A percentile compares a stretch with the other conserved stretches of the same genome.
These are phyloP conservation scores for Carex arenaria DNA, from an alignment of 202 grass and related monocot genomes.

Conservation along the genomic window DNA sequence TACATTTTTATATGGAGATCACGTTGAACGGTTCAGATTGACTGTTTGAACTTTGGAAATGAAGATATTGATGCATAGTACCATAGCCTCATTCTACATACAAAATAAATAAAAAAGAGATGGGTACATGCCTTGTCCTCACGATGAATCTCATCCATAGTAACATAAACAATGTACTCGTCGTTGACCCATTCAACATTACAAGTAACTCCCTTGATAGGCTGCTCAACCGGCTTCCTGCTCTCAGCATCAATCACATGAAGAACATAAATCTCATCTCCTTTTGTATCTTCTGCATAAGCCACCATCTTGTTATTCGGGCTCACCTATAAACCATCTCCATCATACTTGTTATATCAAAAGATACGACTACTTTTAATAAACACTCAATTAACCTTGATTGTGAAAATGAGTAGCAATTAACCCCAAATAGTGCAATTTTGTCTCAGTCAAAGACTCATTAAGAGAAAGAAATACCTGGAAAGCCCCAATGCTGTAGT, in stretches of 20 bases:
- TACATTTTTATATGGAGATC: too few relatives aligned
- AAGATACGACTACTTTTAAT: neutral
- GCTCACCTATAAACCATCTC: conserved; percentile 54
- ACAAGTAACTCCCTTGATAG: conserved; percentile 61
- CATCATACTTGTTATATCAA: neutral
- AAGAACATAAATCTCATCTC: conserved; percentile 84
- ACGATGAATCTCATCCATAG: conserved; percentile 86
- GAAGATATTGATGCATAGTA: too few relatives aligned
- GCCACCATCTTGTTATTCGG: conserved; percentile 73
- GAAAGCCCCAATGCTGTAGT: conserved; percentile 75
- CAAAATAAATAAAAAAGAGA: conserved; percentile 1
- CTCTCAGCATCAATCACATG: conserved; percentile 67
- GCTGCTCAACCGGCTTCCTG: conserved; percentile 47
- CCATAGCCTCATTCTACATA: neutral
- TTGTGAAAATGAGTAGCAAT: neutral
- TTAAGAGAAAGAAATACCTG: conserved; percentile 25
- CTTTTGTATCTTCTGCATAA: conserved; percentile 87
- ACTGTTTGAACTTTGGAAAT: too few relatives aligned
- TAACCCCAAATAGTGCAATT: neutral
- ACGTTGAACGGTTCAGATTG: too few relatives aligned
- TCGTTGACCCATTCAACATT: conserved; percentile 76
- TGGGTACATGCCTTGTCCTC: conserved; percentile 70
- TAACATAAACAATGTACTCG: conserved; percentile 71
- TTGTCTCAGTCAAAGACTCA: neutral
- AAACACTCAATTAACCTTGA: neutral